Conservation (phyloP, 2,329 filamentous ascomycete genomes). For the Bertia moriformis region DNA sequence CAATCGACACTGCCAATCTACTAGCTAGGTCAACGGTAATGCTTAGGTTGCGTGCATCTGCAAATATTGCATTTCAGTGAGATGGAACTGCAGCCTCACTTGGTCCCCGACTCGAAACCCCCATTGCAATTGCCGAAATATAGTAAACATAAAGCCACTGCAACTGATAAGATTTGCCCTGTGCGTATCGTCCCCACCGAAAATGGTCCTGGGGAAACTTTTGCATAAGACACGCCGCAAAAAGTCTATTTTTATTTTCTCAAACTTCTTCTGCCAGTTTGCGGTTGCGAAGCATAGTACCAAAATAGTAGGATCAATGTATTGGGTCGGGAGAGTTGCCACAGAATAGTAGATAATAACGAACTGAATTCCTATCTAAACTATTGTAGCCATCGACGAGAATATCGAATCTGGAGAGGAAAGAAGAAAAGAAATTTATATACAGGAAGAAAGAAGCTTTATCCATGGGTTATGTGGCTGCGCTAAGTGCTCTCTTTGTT, state of each 20-base stretch:
- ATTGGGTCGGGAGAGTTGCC: background rate
- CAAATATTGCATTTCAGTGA: background rate
- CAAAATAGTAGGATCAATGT: background rate
- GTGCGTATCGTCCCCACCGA: background rate
- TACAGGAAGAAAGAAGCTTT: too few relatives aligned
- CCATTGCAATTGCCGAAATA: background rate
- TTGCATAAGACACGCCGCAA: background rate
- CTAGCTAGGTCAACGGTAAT: background rate
- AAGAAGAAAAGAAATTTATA: too few relatives aligned
- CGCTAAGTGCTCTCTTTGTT: too few relatives aligned
- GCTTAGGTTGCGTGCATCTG: background rate
- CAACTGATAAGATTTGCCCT: background rate
- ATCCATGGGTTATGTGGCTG: too few relatives aligned
- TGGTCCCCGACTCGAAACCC: background rate
- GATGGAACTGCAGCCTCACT: background rate
- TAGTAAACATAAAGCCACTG: conserved; percentile 1
- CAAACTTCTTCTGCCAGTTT: background rate
- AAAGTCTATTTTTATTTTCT: background rate
- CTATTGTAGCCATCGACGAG: too few relatives aligned
- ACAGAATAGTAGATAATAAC: too few relatives aligned
- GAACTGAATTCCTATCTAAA: too few relatives aligned
- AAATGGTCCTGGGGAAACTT: background rate
- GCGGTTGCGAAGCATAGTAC: background rate
- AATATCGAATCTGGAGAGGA: too few relatives aligned
- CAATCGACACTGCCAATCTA: background rate